Base-by-base conservation (phyloP, 257 asterid genomes). In the Anisodus acutangulus region DNA sequence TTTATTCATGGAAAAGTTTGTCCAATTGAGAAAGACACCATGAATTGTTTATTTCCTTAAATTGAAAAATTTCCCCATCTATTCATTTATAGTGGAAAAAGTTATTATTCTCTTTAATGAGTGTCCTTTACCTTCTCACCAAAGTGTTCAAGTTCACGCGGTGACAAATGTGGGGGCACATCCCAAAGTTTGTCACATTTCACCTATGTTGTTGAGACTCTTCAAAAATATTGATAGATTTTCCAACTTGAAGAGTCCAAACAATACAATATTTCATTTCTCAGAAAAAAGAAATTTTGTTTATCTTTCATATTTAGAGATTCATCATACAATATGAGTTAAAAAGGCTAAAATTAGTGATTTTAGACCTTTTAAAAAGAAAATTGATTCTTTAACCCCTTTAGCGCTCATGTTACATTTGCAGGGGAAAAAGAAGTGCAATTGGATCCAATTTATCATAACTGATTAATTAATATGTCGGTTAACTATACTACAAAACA, bases 221-320 rank as follows among this genome's bases (percentile, higher is more conserved):
- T 31, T 64, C 7, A 64, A 0, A 64, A 64, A 5, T 64, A 11
- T 51, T 10, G 4, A 2, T 1, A 3, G 2, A 51, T 47, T 31
- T 31, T 31, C 2, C 35, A 31, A 31, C 35, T 64, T 64, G 0
- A 0, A 10, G 13, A 0, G 5, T 26, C 3, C 9, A 0, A 5
- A 1, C 0, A 66, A 66, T n/a, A 12, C 12, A 12, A 0, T 1
- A 35, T 35, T 35, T 1, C 19, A 13, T 3, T 1, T 26, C 19
- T 5, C 3, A 35, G 5, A 31, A 66, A 66, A 12, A 35, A 0
- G 6, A 10, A n/a, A 3, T 26, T 57, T 87, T 43, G 13, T 49
- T 31, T 22, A 55, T 76, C 17, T 45, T 26, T 78, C 87, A 62
- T 45, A 37, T 5, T n/a, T 86, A 12, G 16, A 71, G 39, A 43